Base-by-base conservation (phyloP, 371 early-diverging fungal genomes). In the Catenaria anguillulae region DNA sequence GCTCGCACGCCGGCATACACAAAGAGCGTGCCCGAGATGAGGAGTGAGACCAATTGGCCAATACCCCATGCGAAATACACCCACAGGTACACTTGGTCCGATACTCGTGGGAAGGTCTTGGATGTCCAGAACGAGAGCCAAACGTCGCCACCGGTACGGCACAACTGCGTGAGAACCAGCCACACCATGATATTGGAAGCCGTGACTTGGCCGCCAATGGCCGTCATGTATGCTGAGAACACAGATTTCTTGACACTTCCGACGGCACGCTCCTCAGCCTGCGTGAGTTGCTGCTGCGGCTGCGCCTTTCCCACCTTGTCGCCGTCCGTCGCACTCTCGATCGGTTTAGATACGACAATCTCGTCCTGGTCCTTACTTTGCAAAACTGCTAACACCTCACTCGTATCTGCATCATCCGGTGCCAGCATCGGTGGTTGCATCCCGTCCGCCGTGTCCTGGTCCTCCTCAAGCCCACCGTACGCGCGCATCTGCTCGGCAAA, bases 111-210 rank as follows among this genome's bases (percentile, higher is more conserved):
- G 23, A 56, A n/a, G 24, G 21, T 23, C n/a, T 24, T 24, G 23
- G 56, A 23, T 19, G 72, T 67, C 70, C 70, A 72, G 61, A 60
- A 62, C 45, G 68, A 64, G 61, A 72, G 29, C 73, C 73, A 72
- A 8, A 73, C 56, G 64, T 73, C 73, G 62, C 64, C 68, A 61
- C 73, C 73, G 46, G 70, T 66, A 56, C 69, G 68, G 45, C 67
- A 61, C 37, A 67, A 54, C 52, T 74, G 74, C 1, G 55, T 55
- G 33, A 67, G 17, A 1, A 66, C 62, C 24, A 71, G 62, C 2
- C 65, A 2, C 17, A 63, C 13, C 13, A 64, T 0, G 36, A 73
- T 15, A 21, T 64, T 24, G 19, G n/a, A 4, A 2, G 2, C 17
- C 23, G 29, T 40, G 0, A 42, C 29, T 4, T 24, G 2, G 31